phyloP scores from a whole-genome alignment of 2,329 filamentous ascomycete genomes.

The Zymoseptoria brevis region DNA sequence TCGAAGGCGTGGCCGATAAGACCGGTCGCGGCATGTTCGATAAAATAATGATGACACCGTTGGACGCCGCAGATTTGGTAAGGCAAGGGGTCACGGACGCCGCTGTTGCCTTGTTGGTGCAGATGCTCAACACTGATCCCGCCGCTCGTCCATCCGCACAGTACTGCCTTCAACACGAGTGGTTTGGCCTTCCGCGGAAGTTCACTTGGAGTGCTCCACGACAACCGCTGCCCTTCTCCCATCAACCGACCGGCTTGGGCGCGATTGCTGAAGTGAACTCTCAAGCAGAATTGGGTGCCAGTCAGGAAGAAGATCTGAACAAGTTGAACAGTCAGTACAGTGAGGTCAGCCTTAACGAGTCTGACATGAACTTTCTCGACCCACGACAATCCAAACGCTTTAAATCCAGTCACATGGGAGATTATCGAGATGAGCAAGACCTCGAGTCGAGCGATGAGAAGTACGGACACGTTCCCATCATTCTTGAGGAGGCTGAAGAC shows the following conservation, averaged over 20 bases:
- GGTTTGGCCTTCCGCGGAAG: conserved; percentile 51
- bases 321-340: conserved; percentile 40
- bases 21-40: conserved; percentile 72
- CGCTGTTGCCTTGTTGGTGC: conserved; percentile 64
- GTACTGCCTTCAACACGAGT: conserved; percentile 63
- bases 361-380: conserved; percentile 32
- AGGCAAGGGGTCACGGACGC: conserved; percentile 51
- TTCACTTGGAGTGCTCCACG: conserved; percentile 1
- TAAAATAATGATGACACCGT: conserved; percentile 71
- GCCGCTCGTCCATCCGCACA: conserved; percentile 64
- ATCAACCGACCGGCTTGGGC: conserved; percentile 23
- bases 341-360: conserved; percentile 28
- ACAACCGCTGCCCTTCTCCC: not conserved
- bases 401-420: conserved; percentile 31
- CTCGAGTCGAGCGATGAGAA: conserved; percentile 32
- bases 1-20: conserved; percentile 66
- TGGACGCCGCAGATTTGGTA: conserved; percentile 60
- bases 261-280: conserved; percentile 49
- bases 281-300: conserved; percentile 51
- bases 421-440: conserved; percentile 30
- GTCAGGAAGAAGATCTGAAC: conserved; percentile 47
- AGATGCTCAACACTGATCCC: conserved; percentile 78
- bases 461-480: conserved; percentile 28
- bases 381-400: conserved; percentile 39
- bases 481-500: conserved; percentile 10